Evolutionary conservation across 2,329 filamentous ascomycete species (phyloP), one percentile per base, ranked within the genome.

Genomic region (Colletotrichum incanum): DNA sequence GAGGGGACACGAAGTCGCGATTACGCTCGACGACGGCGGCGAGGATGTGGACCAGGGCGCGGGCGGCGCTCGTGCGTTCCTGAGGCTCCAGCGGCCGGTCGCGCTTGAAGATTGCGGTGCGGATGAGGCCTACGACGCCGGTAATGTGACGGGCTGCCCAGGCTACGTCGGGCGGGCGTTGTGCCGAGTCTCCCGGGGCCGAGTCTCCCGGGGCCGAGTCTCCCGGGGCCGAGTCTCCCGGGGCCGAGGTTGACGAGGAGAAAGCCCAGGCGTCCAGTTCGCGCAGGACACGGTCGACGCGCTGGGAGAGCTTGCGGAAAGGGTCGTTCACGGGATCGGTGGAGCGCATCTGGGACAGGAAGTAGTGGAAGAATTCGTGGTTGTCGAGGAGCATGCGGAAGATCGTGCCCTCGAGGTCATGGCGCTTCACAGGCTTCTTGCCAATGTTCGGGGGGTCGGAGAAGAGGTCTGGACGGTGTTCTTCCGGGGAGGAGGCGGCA

Each of bases 351-450:
- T 84, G 80, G 20, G 83, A 82, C 56, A 85, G 81, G 71, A 90
- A 86, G 79, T 88, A 86, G 63, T 86, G 81, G 76, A 90, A 88
- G 79, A 90, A 86, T 50, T 86, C 84, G 76, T 88, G 82, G 75
- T 89, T 89, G 73, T 85, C 82, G 28, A 89, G 80, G 20, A 90
- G 81, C 79, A 90, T 88, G 63, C 85, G 85, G 73, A 88, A 85
- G 18, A 90, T 77, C 3, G 87, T 88, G 55, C 82, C 81, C 73
- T 87, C 86, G 1, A 89, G 80, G 70, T 89, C 86, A 61, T 82
- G 80, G 12, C 81, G 80, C 70, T 83, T 83, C 62, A 86, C 76
- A 12, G 84, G 78, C n/a, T 79, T 79, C 67, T 78, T 71, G 37
- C 60, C 43, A 47, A 16, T 67, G 18, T 79, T 79, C 1, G 65